Evolutionary conservation across 1,139 yeast species (phyloP).

Genomic region (Yamadazyma jaroonii): DNA sequence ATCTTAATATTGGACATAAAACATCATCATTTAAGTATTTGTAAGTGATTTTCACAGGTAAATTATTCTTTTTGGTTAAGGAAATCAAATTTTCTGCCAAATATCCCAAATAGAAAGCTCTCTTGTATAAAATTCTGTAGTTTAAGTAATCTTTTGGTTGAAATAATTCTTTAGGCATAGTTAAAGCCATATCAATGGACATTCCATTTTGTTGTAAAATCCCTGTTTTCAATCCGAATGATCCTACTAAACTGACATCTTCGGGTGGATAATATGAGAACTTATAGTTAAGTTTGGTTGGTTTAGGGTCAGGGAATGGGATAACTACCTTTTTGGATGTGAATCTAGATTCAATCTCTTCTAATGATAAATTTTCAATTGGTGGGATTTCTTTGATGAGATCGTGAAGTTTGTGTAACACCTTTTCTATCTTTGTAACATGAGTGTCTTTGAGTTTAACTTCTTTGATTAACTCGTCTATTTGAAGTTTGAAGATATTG

Average conservation of each 20-base stretch:
- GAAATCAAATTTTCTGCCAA: constrained; percentile 62
- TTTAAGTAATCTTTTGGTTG: constrained; percentile 88
- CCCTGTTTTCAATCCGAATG: constrained; percentile 84
- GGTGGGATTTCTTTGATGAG: constrained; percentile 62
- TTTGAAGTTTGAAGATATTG: constrained; percentile 89
- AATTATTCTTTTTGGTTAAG: constrained; percentile 50
- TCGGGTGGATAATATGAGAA: constrained; percentile 72
- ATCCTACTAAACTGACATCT: constrained; percentile 78
- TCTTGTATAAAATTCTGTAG: constrained; percentile 84
- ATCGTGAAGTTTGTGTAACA: constrained; percentile 73
- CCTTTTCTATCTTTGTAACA: constrained; percentile 67
- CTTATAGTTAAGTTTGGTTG: constrained; percentile 63
- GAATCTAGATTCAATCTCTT: constrained; percentile 50
- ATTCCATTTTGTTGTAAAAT: constrained; percentile 48
- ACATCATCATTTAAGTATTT: constrained; percentile 65
- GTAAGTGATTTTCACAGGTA: constrained; percentile 54
- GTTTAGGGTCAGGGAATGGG: constrained; percentile 91
- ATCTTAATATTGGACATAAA: constrained; percentile 59
- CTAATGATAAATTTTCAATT: constrained; percentile 47
- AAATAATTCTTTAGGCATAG: constrained; percentile 75
- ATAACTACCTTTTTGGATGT: constrained; percentile 52
- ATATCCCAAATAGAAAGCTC: constrained; percentile 83
- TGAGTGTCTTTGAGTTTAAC: constrained; percentile 70
- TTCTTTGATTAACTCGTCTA: constrained; percentile 84
- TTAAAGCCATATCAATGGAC: constrained; percentile 72